Percentiles rank a stretch among this genome's conserved stretches.
Conservation (phyloP, 2,329 filamentous ascomycete species). For the Colletotrichum echinochloae region DNA sequence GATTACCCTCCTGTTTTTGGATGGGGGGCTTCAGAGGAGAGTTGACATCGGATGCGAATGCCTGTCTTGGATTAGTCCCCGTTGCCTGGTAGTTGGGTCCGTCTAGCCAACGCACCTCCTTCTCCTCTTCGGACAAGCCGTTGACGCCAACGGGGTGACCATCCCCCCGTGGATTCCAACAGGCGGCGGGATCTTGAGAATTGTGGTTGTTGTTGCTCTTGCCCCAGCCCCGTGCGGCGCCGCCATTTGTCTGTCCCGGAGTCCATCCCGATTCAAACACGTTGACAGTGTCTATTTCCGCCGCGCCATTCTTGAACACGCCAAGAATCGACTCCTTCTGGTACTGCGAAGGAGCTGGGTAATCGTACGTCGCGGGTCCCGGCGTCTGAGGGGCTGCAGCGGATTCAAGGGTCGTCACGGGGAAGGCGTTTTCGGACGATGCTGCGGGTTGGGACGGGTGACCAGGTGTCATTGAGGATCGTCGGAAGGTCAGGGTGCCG, state of each 20-base stretch:
- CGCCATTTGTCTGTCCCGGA: constrained; percentile 76
- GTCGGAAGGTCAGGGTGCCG: constrained; percentile 74
- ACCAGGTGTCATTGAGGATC: constrained; percentile 69
- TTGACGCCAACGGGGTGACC: constrained; percentile 78
- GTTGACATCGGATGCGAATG: constrained; percentile 89
- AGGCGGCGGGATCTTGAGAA: constrained; percentile 87
- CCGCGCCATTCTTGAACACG: constrained; percentile 67
- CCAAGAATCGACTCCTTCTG: constrained; percentile 82
- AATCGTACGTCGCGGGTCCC: constrained; percentile 42
- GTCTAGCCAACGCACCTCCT: constrained; percentile 59
- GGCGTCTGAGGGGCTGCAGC: constrained; percentile 55
- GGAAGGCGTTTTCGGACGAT: constrained; percentile 52
- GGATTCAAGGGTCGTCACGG: constrained; percentile 44
- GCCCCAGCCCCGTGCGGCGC: constrained; percentile 76
- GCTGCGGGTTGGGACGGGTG: constrained; percentile 54
- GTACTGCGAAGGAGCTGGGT: constrained; percentile 70
- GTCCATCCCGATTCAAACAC: constrained; percentile 85
- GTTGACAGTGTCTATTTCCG: constrained; percentile 66
- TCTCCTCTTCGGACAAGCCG: constrained; percentile 75
- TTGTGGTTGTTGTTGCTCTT: constrained; percentile 79
- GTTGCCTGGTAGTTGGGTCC: not conserved
- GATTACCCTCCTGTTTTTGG: constrained; percentile 75
- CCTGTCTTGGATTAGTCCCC: constrained; percentile 58
- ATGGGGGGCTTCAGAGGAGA: constrained; percentile 89
- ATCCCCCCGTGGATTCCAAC: constrained; percentile 83